Percentiles rank a stretch among this genome's conserved stretches.
These are phyloP conservation scores for Butyriboletus appendiculatus DNA, from an alignment of 1,284 basidiomycete genomes.

Conservation along the genomic window DNA sequence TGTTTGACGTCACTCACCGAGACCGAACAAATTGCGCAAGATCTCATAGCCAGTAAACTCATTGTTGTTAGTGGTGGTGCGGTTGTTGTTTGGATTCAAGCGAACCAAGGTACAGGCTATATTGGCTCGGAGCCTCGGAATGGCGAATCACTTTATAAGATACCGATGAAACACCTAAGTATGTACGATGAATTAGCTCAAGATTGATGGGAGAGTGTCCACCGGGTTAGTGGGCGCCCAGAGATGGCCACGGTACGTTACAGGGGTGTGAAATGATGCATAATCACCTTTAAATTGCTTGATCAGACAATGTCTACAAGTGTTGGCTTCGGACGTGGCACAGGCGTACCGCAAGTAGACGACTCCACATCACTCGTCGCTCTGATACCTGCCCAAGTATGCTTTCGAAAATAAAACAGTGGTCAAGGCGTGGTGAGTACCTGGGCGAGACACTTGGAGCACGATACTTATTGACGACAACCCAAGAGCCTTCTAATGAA, in stretches of 20 bases:
- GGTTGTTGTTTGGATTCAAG: not conserved
- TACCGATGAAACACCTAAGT: too few relatives aligned
- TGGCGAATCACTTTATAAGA: too few relatives aligned
- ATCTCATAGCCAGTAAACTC: not conserved
- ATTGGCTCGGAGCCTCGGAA: conserved; percentile 13
- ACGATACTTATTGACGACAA: not conserved
- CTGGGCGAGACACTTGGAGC: not conserved
- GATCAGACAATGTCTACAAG: too few relatives aligned
- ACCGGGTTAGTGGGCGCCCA: too few relatives aligned
- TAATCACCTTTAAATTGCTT: too few relatives aligned
- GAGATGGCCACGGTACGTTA: too few relatives aligned
- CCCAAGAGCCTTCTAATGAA: not conserved
- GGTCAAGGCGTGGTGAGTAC: not conserved
- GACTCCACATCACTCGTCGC: not conserved
- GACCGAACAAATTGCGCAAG: conserved; percentile 20
- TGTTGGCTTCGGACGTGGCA: too few relatives aligned
- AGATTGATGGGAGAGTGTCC: too few relatives aligned
- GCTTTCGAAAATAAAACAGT: not conserved
- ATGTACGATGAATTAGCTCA: too few relatives aligned
- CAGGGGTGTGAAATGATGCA: too few relatives aligned
- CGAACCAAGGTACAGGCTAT: conserved; percentile 15
- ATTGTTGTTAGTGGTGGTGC: not conserved
- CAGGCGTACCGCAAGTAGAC: not conserved
- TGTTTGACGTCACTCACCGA: conserved; percentile 13
- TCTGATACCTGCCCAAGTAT: not conserved